These are phyloP conservation scores for Cryptosporidium parvum DNA, from an alignment of 169 alveolate genomes.

Conservation along the genomic window DNA sequence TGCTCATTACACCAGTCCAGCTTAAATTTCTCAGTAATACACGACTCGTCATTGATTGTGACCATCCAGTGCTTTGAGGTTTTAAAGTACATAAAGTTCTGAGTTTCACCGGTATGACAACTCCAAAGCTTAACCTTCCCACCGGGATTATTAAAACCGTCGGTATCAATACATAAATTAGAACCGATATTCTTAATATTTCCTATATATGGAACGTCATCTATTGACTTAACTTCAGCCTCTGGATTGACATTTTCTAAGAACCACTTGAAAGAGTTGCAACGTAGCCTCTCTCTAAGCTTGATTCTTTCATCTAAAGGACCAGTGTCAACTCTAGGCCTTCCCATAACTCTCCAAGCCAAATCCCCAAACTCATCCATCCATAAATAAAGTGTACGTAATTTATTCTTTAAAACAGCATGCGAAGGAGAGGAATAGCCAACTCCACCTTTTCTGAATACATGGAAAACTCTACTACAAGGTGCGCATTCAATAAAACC, in stretches of 20 bases:
- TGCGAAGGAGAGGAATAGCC: constrained; percentile 79
- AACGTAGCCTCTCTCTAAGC: constrained; percentile 67
- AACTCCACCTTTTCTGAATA: constrained; percentile 81
- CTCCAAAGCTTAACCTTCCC: constrained; percentile 70
- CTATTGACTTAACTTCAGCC: constrained; percentile 77
- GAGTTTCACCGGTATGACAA: constrained; percentile 69
- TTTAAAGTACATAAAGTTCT: constrained; percentile 79
- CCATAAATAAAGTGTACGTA: constrained; percentile 80
- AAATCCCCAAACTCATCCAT: constrained; percentile 79
- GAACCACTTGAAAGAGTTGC: constrained; percentile 80
- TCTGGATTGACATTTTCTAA: constrained; percentile 81
- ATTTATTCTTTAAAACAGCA: constrained; percentile 75
- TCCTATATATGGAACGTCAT: constrained; percentile 82
- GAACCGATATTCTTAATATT: constrained; percentile 38
- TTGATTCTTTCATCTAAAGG: constrained; percentile 54
- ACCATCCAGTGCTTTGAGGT: constrained; percentile 79
- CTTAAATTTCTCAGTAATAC: constrained; percentile 68
- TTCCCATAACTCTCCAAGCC: constrained; percentile 75
- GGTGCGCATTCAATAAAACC: constrained; percentile 83
- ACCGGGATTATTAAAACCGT: constrained; percentile 59
- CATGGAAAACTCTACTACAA: constrained; percentile 82
- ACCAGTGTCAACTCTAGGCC: constrained; percentile 69
- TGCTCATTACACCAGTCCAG: constrained; percentile 66
- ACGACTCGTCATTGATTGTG: constrained; percentile 80
- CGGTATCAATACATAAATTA: constrained; percentile 71